These are phyloP conservation scores for Calonectria pseudoreteaudii DNA, from an alignment of 2,329 filamentous ascomycete species.

Conservation along the genomic window DNA sequence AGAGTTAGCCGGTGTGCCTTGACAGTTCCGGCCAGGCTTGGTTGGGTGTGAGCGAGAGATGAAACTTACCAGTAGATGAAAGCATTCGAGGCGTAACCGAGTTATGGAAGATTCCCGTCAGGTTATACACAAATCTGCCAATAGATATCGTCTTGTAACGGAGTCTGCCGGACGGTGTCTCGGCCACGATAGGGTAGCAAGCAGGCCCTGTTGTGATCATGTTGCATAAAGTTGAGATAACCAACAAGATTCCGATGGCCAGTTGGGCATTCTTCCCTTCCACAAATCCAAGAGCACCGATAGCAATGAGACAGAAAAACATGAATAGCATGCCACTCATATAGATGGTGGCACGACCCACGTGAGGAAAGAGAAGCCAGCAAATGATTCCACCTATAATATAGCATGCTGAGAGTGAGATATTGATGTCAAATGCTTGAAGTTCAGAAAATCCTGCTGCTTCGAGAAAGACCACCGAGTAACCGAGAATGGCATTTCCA, in stretches of 20 bases:
- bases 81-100: slow-evolving; percentile 50
- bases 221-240: slow-evolving; percentile 46
- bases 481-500: slow-evolving; percentile 50
- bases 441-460: slow-evolving; percentile 51
- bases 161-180: slow-evolving; percentile 56
- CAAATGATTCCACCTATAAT: slow-evolving; percentile 53
- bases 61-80: slow-evolving; percentile 20
- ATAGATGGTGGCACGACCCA: slow-evolving; percentile 55
- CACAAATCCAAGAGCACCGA: slow-evolving; percentile 27
- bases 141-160: slow-evolving; percentile 59
- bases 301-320: slow-evolving; percentile 49
- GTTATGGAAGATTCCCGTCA: slow-evolving; percentile 55
- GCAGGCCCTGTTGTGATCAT: slow-evolving; percentile 51
- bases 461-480: slow-evolving; percentile 52
- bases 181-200: slow-evolving; percentile 53
- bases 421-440: slow-evolving; percentile 53
- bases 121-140: slow-evolving; percentile 56
- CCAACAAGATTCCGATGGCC: slow-evolving; percentile 40
- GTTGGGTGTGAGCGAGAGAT: not conserved
- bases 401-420: slow-evolving; percentile 54
- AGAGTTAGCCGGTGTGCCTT: slow-evolving; percentile 25
- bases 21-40: not conserved
- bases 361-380: slow-evolving; percentile 53
- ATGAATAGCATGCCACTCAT: slow-evolving; percentile 53
- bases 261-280: slow-evolving; percentile 18